Evolutionary conservation across 345 rosid genomes (phyloP).

Genomic region (Euphorbia lathyris): DNA sequence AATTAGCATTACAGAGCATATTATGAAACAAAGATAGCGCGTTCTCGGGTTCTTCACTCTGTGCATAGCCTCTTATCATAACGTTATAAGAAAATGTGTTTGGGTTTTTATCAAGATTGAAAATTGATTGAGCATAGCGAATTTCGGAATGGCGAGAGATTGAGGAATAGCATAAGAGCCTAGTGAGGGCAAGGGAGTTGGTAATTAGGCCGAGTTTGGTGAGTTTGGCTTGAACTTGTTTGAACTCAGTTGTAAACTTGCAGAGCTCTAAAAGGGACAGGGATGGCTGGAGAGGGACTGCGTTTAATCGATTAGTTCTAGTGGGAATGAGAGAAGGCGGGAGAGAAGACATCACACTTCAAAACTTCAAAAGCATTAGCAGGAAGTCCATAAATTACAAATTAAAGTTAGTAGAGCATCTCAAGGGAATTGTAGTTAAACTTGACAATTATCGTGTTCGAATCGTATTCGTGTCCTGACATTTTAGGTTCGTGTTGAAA

Average conservation of each 20-base stretch:
- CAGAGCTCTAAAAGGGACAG: conserved; percentile 11
- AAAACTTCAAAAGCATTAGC: neutral
- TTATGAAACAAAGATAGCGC: conserved; percentile 13
- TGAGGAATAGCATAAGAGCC: conserved; percentile 19
- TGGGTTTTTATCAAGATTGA: conserved; percentile 12
- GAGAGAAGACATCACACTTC: conserved; percentile 7
- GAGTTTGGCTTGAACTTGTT: conserved; percentile 15
- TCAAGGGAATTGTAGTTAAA: too few species aligned
- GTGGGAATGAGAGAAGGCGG: conserved; percentile 11
- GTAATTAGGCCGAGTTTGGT: conserved; percentile 7
- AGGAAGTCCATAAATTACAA: too few species aligned
- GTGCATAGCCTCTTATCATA: conserved; percentile 17
- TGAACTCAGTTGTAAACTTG: conserved; percentile 11
- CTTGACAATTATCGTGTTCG: too few species aligned
- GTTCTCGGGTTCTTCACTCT: conserved; percentile 10
- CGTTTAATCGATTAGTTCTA: neutral
- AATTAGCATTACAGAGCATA: conserved; percentile 12
- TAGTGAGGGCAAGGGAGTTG: conserved; percentile 14
- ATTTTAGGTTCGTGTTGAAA: too few species aligned
- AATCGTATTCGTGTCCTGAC: too few species aligned
- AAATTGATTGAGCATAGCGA: conserved; percentile 15
- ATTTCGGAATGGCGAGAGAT: conserved; percentile 12
- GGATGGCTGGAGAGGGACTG: conserved; percentile 7
- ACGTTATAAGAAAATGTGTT: conserved; percentile 21
- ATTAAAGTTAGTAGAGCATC: too few species aligned